Evolutionary conservation across 2,329 filamentous ascomycete genomes (phyloP).

Genomic region (Cadophora malorum): DNA sequence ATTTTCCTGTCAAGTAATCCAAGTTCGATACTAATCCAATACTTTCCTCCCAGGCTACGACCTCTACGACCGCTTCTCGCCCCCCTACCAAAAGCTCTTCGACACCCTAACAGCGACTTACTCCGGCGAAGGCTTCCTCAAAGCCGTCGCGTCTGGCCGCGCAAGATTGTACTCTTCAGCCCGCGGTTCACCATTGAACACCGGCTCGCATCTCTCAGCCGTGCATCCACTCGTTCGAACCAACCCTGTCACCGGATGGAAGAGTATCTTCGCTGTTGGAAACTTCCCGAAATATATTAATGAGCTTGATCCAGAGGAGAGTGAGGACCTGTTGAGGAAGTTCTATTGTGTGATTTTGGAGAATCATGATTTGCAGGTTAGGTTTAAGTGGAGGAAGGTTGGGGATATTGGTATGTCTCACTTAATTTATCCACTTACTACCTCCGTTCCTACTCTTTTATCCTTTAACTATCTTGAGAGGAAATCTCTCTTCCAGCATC

Average conservation of each 20-base stretch:
- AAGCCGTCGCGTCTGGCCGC: not conserved
- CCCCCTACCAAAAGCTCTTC: not conserved
- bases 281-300: not conserved
- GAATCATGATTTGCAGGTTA: not conserved
- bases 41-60: not conserved
- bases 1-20: too few species aligned
- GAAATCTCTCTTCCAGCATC: too few species aligned
- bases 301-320: not conserved
- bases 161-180: not conserved
- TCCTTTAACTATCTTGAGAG: too few species aligned
- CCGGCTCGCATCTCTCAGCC: not conserved
- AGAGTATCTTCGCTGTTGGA: not conserved
- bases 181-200: not conserved
- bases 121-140: not conserved
- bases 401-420: not conserved
- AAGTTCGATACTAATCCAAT: too few species aligned
- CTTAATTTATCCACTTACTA: too few species aligned
- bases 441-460: too few species aligned
- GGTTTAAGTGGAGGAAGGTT: not conserved
- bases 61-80: not conserved
- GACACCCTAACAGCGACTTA: not conserved
- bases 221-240: not conserved
- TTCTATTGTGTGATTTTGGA: not conserved
- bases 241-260: not conserved
- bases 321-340: not conserved